Evolutionary conservation across 257 asterid species (phyloP), one percentile per base, ranked within the genome.

Genomic region (Primulina huaijiensis): DNA sequence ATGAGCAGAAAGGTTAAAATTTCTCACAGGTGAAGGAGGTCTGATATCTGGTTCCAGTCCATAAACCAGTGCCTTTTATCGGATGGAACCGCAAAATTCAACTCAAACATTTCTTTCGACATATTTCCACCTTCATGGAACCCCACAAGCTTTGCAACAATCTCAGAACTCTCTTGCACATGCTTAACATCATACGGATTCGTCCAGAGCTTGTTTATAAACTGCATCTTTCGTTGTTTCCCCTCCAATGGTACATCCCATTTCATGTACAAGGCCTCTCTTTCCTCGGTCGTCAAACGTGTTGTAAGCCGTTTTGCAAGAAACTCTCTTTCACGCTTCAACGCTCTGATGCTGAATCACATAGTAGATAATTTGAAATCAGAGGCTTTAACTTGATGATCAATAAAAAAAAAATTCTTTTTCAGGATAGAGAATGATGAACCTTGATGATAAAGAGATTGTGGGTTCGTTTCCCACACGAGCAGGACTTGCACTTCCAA

Each of bases 241-340:
- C 95, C 97, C 70, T 90, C 96, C 71, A 90, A 61, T 4, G 96
- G 90, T 31, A 93, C 97, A 12, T 89, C 93, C 99, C 99, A 93
- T 79, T 85, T 89, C 43, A 87, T 77, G 87, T 90, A 93, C 75
- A 90, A 62, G 14, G 78, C 77, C 31, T 90, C 96, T 76, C 97
- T 84, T 72, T 93, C 99, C 65, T 93, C 99, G 7, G 69, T 85
- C 7, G 89, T 75, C 87, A 90, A 78, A 14, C 95, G 90, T 0
- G 89, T 77, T 20, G 77, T 79, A 83, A 93, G 73, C 72, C 96
- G 82, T 84, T 86, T 93, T 2, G 96, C 96, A 6, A 93, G 90
- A 64, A 89, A 88, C 85, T 90, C 99, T 69, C 96, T 76, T 75
- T 93, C 97, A 57, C 96, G 80, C 87, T 81, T 87, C 79, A 93